These are phyloP conservation scores for Amylocystis lapponica DNA, from an alignment of 768 basidiomycete genomes.

Conservation along the genomic window DNA sequence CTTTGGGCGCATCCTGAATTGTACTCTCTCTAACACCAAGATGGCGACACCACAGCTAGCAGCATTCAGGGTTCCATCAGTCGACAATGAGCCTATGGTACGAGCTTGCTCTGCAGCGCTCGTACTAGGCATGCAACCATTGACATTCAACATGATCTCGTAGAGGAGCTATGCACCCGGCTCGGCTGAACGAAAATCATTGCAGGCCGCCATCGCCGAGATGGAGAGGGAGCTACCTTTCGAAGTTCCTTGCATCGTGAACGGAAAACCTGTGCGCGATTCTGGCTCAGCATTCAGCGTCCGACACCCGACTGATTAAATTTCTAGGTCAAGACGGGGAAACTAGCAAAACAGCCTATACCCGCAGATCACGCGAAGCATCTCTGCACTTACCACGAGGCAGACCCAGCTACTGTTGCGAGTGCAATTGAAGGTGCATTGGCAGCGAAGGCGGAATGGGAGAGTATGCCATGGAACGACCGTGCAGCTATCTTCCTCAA, in stretches of 20 bases:
- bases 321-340: constrained; percentile 74
- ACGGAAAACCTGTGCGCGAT: constrained; percentile 71
- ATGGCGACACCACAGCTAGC: constrained; percentile 78
- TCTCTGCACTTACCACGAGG: constrained; percentile 85
- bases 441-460: constrained; percentile 85
- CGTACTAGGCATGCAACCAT: background rate
- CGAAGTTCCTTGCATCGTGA: constrained; percentile 89
- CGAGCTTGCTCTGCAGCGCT: constrained; percentile 14
- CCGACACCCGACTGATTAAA: background rate
- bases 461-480: constrained; percentile 93
- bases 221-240: constrained; percentile 84
- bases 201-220: constrained; percentile 68
- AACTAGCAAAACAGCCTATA: constrained; percentile 70
- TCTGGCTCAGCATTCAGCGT: background rate
- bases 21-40: too few species aligned
- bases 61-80: constrained; percentile 74
- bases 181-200: constrained; percentile 66
- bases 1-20: too few species aligned
- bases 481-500: constrained; percentile 97
- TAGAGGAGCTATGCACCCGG: constrained; percentile 77
- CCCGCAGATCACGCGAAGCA: constrained; percentile 82
- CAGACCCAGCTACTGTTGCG: constrained; percentile 67
- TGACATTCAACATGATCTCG: background rate
- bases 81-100: constrained; percentile 95
- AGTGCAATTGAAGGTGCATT: constrained; percentile 86